Evolutionary conservation across 139 green algal species (phyloP).

Genomic region (Volvox reticuliferus): DNA sequence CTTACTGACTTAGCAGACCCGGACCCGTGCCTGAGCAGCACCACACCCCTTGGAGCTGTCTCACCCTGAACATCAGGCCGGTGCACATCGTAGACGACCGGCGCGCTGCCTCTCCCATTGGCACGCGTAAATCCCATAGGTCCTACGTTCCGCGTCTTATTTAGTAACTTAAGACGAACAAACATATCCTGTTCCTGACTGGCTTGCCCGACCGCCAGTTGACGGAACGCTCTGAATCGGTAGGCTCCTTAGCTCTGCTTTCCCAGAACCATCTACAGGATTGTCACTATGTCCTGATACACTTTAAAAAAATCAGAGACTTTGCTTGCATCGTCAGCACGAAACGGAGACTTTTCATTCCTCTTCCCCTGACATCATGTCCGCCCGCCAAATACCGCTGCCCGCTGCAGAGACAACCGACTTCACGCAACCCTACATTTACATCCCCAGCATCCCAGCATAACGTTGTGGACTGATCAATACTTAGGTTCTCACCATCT

Average conservation of each 20-base stretch:
- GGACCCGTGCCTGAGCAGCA: slow-evolving; percentile 48
- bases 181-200: not conserved
- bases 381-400: too few relatives aligned
- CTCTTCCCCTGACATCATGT: too few relatives aligned
- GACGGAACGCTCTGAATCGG: not conserved
- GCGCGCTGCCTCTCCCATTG: slow-evolving; percentile 45
- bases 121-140: slow-evolving; percentile 30
- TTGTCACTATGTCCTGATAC: too few relatives aligned
- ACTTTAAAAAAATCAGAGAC: too few relatives aligned
- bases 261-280: too few relatives aligned
- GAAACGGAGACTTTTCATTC: too few relatives aligned
- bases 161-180: not conserved
- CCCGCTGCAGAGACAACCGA: too few relatives aligned
- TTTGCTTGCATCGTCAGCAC: too few relatives aligned
- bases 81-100: slow-evolving; percentile 34
- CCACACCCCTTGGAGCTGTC: slow-evolving; percentile 51
- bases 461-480: too few relatives aligned
- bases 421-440: too few relatives aligned
- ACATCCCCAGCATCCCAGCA: too few relatives aligned
- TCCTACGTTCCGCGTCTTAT: slow-evolving; percentile 20
- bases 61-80: slow-evolving; percentile 36
- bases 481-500: too few relatives aligned
- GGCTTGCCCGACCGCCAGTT: not conserved
- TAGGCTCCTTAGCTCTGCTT: not conserved
- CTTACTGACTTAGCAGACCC: not conserved